Conservation (phyloP, 257 asterid genomes). For the Echium plantagineum region DNA sequence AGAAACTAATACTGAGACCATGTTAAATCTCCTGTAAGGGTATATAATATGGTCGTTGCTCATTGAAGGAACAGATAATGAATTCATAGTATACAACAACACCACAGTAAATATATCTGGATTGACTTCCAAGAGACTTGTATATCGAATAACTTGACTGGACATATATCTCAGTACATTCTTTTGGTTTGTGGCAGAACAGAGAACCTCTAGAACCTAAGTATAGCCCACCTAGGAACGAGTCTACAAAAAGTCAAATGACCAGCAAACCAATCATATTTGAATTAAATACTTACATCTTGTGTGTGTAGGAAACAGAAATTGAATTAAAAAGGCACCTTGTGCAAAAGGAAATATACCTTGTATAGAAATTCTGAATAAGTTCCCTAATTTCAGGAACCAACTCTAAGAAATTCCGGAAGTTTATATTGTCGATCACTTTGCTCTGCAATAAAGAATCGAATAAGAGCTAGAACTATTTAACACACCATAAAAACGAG, state of each 20-base stretch:
- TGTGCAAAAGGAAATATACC: constrained; percentile 27
- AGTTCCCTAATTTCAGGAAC: constrained; percentile 96
- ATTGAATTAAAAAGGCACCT: no score
- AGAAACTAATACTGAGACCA: neutral
- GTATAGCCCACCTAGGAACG: neutral
- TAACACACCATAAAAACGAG: neutral
- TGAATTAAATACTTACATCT: neutral
- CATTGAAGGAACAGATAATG: no score
- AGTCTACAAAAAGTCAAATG: neutral
- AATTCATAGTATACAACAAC: no score
- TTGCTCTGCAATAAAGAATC: constrained; percentile 56
- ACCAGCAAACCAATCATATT: neutral
- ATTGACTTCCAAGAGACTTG: neutral
- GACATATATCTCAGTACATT: neutral
- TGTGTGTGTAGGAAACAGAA: neutral
- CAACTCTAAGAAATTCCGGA: constrained; percentile 84
- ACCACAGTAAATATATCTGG: no score
- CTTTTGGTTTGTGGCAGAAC: neutral
- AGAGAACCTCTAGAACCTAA: neutral
- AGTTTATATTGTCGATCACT: constrained; percentile 82
- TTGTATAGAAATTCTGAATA: constrained; percentile 82
- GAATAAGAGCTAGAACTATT: constrained; percentile 8
- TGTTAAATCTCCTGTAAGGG: neutral
- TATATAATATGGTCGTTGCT: neutral
- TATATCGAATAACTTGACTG: neutral